Conservation (phyloP, 2,329 filamentous ascomycete species). For the Talaromyces atroroseus region DNA sequence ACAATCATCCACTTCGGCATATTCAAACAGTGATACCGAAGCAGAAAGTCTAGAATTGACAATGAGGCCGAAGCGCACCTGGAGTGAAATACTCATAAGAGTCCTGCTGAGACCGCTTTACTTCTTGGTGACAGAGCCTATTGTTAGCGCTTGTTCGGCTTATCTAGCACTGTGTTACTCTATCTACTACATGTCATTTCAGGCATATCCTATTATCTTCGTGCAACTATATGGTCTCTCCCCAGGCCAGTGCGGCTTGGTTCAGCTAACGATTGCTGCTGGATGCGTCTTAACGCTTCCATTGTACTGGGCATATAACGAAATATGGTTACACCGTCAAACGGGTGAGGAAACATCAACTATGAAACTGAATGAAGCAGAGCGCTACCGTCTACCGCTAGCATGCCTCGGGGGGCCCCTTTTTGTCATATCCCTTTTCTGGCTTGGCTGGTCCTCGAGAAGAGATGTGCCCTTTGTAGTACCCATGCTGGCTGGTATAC, state of each 20-base stretch:
- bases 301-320: conserved; percentile 49
- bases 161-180: neutral
- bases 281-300: conserved; percentile 54
- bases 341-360: conserved; percentile 28
- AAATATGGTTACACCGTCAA: conserved; percentile 55
- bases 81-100: neutral
- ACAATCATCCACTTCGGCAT: neutral
- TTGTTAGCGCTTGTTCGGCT: neutral
- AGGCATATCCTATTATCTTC: conserved; percentile 59
- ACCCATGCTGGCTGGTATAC: conserved; percentile 56
- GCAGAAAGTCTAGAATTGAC: neutral
- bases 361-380: conserved; percentile 50
- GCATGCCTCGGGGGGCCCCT: conserved; percentile 61
- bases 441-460: conserved; percentile 56
- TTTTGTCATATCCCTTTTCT: conserved; percentile 33
- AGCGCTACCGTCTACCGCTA: conserved; percentile 58
- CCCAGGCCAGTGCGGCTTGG: conserved; percentile 20
- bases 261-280: conserved; percentile 44
- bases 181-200: neutral
- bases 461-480: conserved; percentile 47
- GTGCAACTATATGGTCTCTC: conserved; percentile 26
- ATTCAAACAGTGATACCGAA: neutral
- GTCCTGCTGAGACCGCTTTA: neutral
- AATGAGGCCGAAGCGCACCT: neutral
- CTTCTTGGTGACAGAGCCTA: neutral